phyloP scores from a whole-genome alignment of 257 asterid genomes.

The Euphrasia confusa region DNA sequence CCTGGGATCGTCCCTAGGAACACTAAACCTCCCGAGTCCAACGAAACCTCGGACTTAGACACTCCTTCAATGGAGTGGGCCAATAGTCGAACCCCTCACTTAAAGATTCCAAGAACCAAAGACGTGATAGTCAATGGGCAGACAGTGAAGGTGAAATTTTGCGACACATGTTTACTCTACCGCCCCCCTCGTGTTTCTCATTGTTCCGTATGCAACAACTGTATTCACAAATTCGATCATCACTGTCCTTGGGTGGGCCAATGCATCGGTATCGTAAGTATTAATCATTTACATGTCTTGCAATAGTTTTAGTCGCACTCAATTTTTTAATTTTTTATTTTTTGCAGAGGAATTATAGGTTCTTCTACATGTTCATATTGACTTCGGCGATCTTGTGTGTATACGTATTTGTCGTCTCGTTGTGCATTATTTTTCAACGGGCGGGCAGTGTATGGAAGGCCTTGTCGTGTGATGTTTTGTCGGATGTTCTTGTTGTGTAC shows the following conservation, averaged over 20 bases:
- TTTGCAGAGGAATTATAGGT: conserved; percentile 77
- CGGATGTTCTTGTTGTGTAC: conserved; percentile 67
- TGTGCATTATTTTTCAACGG: conserved; percentile 47
- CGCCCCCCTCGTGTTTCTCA: conserved; percentile 97
- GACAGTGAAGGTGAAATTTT: conserved; percentile 65
- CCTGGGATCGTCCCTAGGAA: conserved; percentile 83
- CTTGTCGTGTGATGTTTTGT: conserved; percentile 53
- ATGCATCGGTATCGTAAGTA: conserved; percentile 85
- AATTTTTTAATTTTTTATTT: conserved; percentile 14
- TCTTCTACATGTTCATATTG: conserved; percentile 80
- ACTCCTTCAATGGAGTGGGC: conserved; percentile 92
- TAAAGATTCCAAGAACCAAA: conserved; percentile 66
- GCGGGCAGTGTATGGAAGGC: conserved; percentile 50
- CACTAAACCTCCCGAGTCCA: conserved; percentile 56
- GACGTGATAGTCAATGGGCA: conserved; percentile 73
- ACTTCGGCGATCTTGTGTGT: conserved; percentile 71
- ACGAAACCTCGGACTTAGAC: conserved; percentile 38
- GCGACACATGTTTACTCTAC: conserved; percentile 83
- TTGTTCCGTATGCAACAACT: conserved; percentile 93
- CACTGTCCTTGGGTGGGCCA: conserved; percentile 98
- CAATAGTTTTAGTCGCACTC: background rate
- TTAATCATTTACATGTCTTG: background rate
- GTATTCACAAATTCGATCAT: conserved; percentile 87
- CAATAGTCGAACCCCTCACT: conserved; percentile 67
- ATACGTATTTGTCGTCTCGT: conserved; percentile 56